Conservation (phyloP, 768 basidiomycete genomes). For the Podaxis rugospora region DNA sequence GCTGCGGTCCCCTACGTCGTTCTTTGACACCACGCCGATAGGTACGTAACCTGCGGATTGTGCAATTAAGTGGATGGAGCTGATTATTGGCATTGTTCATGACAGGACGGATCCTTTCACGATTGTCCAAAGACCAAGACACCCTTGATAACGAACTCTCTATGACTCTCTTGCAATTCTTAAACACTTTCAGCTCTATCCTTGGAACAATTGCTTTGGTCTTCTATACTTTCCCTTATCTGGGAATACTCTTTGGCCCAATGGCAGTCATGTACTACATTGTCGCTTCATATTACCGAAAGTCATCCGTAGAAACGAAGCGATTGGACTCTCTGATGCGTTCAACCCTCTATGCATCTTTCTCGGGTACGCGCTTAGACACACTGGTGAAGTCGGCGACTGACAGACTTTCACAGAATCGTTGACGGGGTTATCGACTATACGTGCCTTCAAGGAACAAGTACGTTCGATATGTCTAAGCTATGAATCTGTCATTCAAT, state of each 20-base stretch:
- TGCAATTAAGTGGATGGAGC: not conserved
- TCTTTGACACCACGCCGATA: conserved; percentile 73
- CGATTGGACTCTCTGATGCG: conserved; percentile 60
- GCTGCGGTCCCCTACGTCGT: conserved; percentile 55
- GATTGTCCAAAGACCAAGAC: conserved; percentile 60
- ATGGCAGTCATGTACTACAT: conserved; percentile 48
- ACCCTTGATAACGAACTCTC: conserved; percentile 49
- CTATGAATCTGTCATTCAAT: not conserved
- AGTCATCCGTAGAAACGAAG: conserved; percentile 61
- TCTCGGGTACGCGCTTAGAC: conserved; percentile 37
- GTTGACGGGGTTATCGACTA: conserved; percentile 59
- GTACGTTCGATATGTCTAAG: conserved; percentile 21
- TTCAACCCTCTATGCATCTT: conserved; percentile 53
- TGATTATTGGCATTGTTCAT: not conserved
- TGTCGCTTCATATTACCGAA: conserved; percentile 52
- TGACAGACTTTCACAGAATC: conserved; percentile 36
- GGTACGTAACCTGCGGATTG: conserved; percentile 28
- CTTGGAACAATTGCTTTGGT: conserved; percentile 55
- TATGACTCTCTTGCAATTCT: conserved; percentile 42
- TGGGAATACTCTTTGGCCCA: conserved; percentile 61
- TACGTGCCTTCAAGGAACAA: conserved; percentile 56
- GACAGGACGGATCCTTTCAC: conserved; percentile 51
- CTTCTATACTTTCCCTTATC: conserved; percentile 63
- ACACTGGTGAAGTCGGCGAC: not conserved
- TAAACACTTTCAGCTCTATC: conserved; percentile 37